phyloP scores from a whole-genome alignment of 1,284 basidiomycete species.

The Heterobasidion parviporum region DNA sequence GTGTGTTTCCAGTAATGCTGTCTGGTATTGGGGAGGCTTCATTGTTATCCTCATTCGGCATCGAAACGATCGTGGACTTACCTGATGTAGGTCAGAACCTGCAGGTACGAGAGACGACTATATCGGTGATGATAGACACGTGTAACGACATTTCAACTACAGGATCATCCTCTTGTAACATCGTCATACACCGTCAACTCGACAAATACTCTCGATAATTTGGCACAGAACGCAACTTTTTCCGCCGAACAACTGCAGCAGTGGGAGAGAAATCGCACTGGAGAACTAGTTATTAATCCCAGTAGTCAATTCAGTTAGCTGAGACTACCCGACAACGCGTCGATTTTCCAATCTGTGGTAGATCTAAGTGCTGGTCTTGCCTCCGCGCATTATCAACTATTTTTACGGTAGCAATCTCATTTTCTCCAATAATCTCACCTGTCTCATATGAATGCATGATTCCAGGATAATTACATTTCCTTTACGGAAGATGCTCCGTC shows the following conservation, averaged over 20 bases:
- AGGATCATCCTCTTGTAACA: constrained; percentile 23
- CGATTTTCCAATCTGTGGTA: constrained; percentile 8
- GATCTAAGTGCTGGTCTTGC: constrained; percentile 14
- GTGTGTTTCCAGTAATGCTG: constrained; percentile 6
- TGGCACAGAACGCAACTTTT: constrained; percentile 12
- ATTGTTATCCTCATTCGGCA: constrained; percentile 19
- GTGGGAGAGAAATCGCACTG: constrained; percentile 18
- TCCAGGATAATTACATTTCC: neutral
- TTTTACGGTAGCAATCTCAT: constrained; percentile 4
- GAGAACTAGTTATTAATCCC: constrained; percentile 11
- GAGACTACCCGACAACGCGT: constrained; percentile 9
- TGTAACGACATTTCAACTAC: neutral
- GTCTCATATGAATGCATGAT: too few relatives aligned
- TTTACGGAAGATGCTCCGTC: constrained; percentile 1
- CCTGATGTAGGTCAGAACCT: constrained; percentile 38
- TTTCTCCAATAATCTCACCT: too few relatives aligned
- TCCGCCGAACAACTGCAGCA: constrained; percentile 9
- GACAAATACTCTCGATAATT: constrained; percentile 17
- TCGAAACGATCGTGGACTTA: constrained; percentile 20
- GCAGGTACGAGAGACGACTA: neutral
- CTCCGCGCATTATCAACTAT: constrained; percentile 12
- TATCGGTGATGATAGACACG: too few relatives aligned
- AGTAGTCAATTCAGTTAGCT: constrained; percentile 9
- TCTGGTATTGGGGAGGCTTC: constrained; percentile 32
- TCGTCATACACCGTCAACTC: constrained; percentile 22